Evolutionary conservation across 108 stramenopile species (phyloP), one percentile per base, ranked within the genome.

Genomic region (Skeletonema menzelii): DNA sequence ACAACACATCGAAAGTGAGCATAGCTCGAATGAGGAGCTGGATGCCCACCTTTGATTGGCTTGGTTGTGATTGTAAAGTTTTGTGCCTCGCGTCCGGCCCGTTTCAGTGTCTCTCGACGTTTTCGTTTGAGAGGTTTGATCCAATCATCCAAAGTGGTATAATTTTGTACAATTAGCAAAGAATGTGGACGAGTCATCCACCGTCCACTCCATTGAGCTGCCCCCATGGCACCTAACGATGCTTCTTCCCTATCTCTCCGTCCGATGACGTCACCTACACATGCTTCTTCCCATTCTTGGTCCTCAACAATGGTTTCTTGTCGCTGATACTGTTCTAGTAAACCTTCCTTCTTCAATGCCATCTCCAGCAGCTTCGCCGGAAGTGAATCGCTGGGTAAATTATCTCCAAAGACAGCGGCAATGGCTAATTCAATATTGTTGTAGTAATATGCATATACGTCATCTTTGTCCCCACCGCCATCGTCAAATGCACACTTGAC

Each of bases 1-100:
- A 91, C 80, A 6, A 91, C 90, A 72, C 90, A 91, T 2, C 88
- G 85, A 68, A 91, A 91, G 56, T 88, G 88, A 12, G 88, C 85
- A 56, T 88, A 84, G 30, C 83, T 82, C 12, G 88, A 88, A 72
- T 91, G 90, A 24, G 90, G 90, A 27, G 90, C 87, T 12, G 86
- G 83, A 31, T 87, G 53, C 20, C 75, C 76, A 27, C 84, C 87
- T 15, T 69, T 30, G 27, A 91, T 91, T 12, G 72, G 84, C 65
- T 82, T 87, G 24, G 75, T 74, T 28, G 70, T 60, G 11, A 91
- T 86, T 13, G 87, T 88, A 56, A 91, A 88, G 55, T 87, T 88
- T 67, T 88, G 87, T 38, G 61, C 46, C 35, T 67, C 35, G 3
- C 79, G 69, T 20, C 61, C 69, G 12, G 90, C 87, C 70, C 79